phyloP scores from a whole-genome alignment of 805 yeast species.

The Nakazawaea wyomingensis region DNA sequence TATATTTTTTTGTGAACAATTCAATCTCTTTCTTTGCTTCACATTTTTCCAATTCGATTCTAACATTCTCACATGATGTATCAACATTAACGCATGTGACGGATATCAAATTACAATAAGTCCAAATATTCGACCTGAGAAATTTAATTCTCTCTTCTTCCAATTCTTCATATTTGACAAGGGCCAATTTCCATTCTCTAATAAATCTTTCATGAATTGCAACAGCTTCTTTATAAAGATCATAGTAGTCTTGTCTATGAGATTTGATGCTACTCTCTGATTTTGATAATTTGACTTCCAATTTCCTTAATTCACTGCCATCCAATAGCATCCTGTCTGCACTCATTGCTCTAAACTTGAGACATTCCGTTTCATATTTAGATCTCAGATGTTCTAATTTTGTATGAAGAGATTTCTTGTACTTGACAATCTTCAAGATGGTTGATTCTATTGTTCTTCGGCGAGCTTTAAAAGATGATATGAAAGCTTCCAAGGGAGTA shows the following conservation, averaged over 20 bases:
- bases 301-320: conserved; percentile 66
- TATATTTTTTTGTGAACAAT: conserved; percentile 45
- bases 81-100: conserved; percentile 76
- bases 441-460: conserved; percentile 53
- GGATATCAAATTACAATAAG: conserved; percentile 68
- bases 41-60: conserved; percentile 64
- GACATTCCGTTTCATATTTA: conserved; percentile 53
- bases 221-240: conserved; percentile 45
- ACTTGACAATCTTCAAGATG: conserved; percentile 47
- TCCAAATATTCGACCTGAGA: conserved; percentile 70
- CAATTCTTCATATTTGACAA: conserved; percentile 57
- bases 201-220: conserved; percentile 60
- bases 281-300: conserved; percentile 50
- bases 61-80: conserved; percentile 65
- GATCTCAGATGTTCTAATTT: conserved; percentile 35
- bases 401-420: conserved; percentile 33
- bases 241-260: conserved; percentile 52
- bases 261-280: conserved; percentile 35
- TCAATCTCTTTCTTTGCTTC: conserved; percentile 56
- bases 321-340: conserved; percentile 64
- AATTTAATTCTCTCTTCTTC: conserved; percentile 72
- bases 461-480: conserved; percentile 44
- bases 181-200: conserved; percentile 63
- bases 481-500: conserved; percentile 49
- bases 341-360: conserved; percentile 50